Evolutionary conservation across 1,284 basidiomycete genomes (phyloP).

Genomic region (Phellopilus nigrolimitatus): DNA sequence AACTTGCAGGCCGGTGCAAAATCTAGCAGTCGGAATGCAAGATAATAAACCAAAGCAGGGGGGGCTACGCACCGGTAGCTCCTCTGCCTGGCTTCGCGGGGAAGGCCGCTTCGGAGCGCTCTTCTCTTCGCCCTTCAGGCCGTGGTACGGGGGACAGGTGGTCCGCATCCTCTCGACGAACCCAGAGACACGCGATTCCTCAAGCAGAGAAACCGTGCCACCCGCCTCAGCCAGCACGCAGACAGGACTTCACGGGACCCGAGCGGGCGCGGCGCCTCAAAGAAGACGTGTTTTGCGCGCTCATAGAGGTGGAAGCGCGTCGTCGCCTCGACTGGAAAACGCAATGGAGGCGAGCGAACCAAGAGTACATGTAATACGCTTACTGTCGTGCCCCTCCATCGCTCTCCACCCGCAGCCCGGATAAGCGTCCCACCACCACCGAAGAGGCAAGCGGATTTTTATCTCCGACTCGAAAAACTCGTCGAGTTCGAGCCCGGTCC

Average conservation of each 20-base stretch:
- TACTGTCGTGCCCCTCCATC: too few species aligned
- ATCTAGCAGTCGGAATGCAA: too few species aligned
- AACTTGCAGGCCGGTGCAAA: too few species aligned
- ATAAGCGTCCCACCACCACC: too few species aligned
- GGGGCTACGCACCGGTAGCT: constrained; percentile 59
- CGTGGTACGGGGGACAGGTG: constrained; percentile 58
- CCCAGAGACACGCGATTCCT: constrained; percentile 55
- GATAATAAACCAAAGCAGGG: too few species aligned
- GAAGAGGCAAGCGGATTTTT: too few species aligned
- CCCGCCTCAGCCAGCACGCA: constrained; percentile 89
- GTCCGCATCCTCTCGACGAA: constrained; percentile 64
- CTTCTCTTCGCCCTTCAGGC: constrained; percentile 55
- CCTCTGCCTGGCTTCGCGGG: constrained; percentile 83
- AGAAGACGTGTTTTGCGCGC: constrained; percentile 72
- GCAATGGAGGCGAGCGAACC: constrained; percentile 7
- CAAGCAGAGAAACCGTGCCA: constrained; percentile 82
- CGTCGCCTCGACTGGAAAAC: constrained; percentile 64
- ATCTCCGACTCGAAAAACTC: too few species aligned
- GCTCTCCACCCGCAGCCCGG: too few species aligned
- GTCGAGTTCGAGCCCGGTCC: too few species aligned
- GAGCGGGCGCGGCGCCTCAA: constrained; percentile 75
- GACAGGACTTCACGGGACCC: constrained; percentile 63
- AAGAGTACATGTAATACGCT: constrained; percentile 24
- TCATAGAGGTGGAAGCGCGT: constrained; percentile 76
- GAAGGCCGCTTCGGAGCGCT: constrained; percentile 68